phyloP scores from a whole-genome alignment of 371 early-diverging fungal species.

The Circinella minor region DNA sequence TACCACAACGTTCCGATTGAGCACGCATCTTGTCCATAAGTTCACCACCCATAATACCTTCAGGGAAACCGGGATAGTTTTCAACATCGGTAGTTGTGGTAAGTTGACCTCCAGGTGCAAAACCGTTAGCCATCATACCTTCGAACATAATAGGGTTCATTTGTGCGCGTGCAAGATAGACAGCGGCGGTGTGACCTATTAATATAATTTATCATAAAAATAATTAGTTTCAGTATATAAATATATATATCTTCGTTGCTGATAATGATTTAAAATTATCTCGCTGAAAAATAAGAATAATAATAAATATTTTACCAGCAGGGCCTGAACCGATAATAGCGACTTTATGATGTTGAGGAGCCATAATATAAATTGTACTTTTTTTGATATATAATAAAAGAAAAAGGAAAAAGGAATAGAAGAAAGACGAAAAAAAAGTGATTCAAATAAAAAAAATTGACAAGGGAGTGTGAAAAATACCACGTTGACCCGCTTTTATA shows the following conservation, averaged over 20 bases:
- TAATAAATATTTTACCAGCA: conserved; percentile 64
- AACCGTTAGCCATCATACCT: conserved; percentile 94
- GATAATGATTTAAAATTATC: neutral
- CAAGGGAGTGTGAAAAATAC: conserved; percentile 7
- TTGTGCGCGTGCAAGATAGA: conserved; percentile 95
- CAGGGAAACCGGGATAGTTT: conserved; percentile 90
- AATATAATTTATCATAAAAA: neutral
- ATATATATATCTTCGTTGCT: neutral
- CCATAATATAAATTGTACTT: conserved; percentile 21
- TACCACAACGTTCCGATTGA: conserved; percentile 85
- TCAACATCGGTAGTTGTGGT: conserved; percentile 94
- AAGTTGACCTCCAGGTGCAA: conserved; percentile 89
- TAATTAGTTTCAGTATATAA: neutral
- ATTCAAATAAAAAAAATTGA: neutral
- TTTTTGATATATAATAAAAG: neutral
- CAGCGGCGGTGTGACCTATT: conserved; percentile 90
- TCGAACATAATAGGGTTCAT: conserved; percentile 94
- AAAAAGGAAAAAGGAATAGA: neutral
- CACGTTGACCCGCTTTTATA: conserved; percentile 3
- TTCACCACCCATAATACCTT: conserved; percentile 81
- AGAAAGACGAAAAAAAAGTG: too few species aligned
- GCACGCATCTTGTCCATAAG: conserved; percentile 83
- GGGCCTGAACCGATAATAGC: conserved; percentile 91
- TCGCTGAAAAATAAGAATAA: neutral
- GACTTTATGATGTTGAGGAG: conserved; percentile 52